A percentile compares a stretch with the other conserved stretches of the same genome.
phyloP scores from a whole-genome alignment of 768 basidiomycete genomes.

The Astraeus odoratus region DNA sequence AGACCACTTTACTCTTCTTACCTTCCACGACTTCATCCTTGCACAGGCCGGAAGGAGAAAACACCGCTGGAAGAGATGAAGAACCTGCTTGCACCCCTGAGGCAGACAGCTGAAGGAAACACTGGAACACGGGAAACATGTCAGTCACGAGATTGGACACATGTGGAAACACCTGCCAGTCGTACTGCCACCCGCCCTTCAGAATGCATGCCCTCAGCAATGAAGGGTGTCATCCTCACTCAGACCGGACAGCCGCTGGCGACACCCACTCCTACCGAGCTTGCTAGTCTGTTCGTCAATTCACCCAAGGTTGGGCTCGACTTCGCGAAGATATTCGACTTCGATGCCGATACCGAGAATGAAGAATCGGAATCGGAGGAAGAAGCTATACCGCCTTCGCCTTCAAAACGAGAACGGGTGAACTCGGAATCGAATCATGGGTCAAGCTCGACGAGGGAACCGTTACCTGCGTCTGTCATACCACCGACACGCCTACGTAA shows the following conservation, averaged over 20 bases:
- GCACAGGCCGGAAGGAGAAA: slow-evolving; percentile 41
- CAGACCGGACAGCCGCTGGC: slow-evolving; percentile 67
- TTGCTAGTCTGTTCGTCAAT: slow-evolving; percentile 58
- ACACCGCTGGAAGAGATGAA: slow-evolving; percentile 72
- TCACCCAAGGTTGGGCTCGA: slow-evolving; percentile 68
- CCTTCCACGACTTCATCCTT: neutral
- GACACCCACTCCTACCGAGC: slow-evolving; percentile 63
- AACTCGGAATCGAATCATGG: slow-evolving; percentile 20
- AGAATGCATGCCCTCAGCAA: slow-evolving; percentile 41
- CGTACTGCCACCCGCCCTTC: slow-evolving; percentile 25
- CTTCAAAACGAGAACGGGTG: slow-evolving; percentile 37
- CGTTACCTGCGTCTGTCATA: slow-evolving; percentile 12
- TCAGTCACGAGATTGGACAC: slow-evolving; percentile 12
- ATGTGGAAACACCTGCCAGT: slow-evolving; percentile 45
- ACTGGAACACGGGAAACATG: slow-evolving; percentile 19
- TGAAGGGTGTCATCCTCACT: slow-evolving; percentile 77
- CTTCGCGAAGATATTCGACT: slow-evolving; percentile 75
- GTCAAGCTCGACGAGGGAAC: slow-evolving; percentile 22
- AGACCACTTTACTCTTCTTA: neutral
- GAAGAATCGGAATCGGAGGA: slow-evolving; percentile 26
- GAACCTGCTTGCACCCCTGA: slow-evolving; percentile 53
- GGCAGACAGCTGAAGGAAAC: slow-evolving; percentile 28
- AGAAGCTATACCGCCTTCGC: slow-evolving; percentile 37
- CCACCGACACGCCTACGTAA: slow-evolving; percentile 48
- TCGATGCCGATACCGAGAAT: slow-evolving; percentile 29